Conservation (phyloP, 495 filamentous ascomycete species). For the Astrothelium macrocarpum region DNA sequence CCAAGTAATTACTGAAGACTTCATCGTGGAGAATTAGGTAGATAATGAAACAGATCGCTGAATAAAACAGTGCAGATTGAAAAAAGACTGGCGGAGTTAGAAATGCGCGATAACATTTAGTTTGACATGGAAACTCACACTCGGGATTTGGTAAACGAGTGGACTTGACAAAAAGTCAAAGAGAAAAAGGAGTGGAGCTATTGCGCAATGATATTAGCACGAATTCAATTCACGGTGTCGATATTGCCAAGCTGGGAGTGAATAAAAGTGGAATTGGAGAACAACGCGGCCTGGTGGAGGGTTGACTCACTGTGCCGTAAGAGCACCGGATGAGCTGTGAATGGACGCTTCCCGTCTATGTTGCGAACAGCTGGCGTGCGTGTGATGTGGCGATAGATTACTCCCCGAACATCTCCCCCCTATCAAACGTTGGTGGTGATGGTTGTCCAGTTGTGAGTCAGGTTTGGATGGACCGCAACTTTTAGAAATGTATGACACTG, state of each 20-base stretch:
- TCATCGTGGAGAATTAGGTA: conserved; percentile 22
- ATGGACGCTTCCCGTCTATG: background rate
- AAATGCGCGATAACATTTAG: background rate
- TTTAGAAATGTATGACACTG: background rate
- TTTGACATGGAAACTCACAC: conserved; percentile 14
- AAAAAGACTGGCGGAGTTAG: conserved; percentile 7
- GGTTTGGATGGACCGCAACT: background rate
- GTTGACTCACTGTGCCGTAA: background rate
- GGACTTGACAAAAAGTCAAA: conserved; percentile 25
- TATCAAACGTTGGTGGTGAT: background rate
- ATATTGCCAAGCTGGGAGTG: background rate
- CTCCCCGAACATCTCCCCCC: conserved; percentile 1
- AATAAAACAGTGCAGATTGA: conserved; percentile 9
- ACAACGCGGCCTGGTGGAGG: background rate
- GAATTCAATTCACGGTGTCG: background rate
- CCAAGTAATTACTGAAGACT: conserved; percentile 31
- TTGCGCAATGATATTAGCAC: background rate
- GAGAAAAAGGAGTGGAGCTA: background rate
- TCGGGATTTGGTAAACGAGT: conserved; percentile 29
- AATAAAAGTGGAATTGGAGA: background rate
- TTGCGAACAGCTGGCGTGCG: background rate
- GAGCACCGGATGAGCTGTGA: background rate
- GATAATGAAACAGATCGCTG: conserved; percentile 16
- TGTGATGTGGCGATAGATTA: background rate
- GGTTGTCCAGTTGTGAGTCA: background rate